Percentiles rank a stretch among this genome's conserved stretches.
phyloP scores from a whole-genome alignment of 441 rosid genomes.

The Mallotus japonicus region DNA sequence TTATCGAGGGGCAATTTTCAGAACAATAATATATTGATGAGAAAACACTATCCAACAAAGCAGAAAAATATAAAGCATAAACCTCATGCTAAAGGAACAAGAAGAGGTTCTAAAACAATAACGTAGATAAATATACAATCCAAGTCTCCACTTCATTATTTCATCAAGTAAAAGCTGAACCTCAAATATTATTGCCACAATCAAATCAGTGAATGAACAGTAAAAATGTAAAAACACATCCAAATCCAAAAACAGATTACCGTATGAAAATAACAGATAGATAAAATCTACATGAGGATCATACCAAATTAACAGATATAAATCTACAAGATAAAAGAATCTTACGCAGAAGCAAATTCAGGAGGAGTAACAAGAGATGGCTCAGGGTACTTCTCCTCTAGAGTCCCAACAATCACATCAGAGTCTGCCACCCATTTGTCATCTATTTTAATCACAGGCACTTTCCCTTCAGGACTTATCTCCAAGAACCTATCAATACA shows the following conservation, averaged over 20 bases:
- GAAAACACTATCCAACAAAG: neutral
- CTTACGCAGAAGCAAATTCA: constrained; percentile 65
- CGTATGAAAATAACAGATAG: neutral
- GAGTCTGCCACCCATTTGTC: constrained; percentile 90
- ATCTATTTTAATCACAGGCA: constrained; percentile 72
- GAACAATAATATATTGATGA: neutral
- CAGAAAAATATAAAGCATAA: neutral
- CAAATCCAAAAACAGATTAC: neutral
- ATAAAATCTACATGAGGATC: neutral
- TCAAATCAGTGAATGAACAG: neutral
- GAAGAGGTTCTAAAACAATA: neutral
- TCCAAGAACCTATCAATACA: constrained; percentile 75
- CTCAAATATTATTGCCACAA: neutral
- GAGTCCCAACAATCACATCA: constrained; percentile 65
- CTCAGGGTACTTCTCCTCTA: constrained; percentile 87
- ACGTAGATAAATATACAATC: neutral
- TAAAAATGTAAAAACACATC: neutral
- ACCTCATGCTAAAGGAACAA: neutral
- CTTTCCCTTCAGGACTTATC: constrained; percentile 79
- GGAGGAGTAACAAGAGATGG: constrained; percentile 67
- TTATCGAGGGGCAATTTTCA: constrained; percentile 5
- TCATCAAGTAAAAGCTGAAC: neutral
- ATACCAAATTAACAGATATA: too few relatives aligned
- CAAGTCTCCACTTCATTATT: neutral
- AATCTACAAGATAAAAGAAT: neutral